These are phyloP conservation scores for Aspergillus avenaceus DNA, from an alignment of 495 filamentous ascomycete species.

Conservation along the genomic window DNA sequence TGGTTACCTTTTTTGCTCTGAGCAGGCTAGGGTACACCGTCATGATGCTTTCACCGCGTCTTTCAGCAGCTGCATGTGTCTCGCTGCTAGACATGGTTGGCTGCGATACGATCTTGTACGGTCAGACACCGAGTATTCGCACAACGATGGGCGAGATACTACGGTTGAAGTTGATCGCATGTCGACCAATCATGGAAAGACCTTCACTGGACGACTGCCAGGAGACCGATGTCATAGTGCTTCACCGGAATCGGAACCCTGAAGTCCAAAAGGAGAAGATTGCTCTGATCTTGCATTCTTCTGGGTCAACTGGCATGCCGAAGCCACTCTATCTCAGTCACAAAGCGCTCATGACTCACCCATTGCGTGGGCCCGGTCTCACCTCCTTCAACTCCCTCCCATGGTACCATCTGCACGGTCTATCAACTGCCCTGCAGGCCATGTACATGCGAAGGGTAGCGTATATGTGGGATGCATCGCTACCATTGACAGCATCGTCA, in stretches of 20 bases:
- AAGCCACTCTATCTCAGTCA: slow-evolving; percentile 47
- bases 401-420: slow-evolving; percentile 51
- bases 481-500: slow-evolving; percentile 50
- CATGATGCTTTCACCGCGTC: slow-evolving; percentile 56
- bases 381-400: slow-evolving; percentile 54
- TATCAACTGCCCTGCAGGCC: slow-evolving; percentile 43
- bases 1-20: slow-evolving; percentile 54
- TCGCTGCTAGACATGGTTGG: slow-evolving; percentile 45
- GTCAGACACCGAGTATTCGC: slow-evolving; percentile 33
- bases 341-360: slow-evolving; percentile 36
- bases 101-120: slow-evolving; percentile 43
- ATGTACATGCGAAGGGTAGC: slow-evolving; percentile 50
- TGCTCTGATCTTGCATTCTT: slow-evolving; percentile 52
- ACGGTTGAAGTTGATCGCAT: slow-evolving; percentile 28
- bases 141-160: slow-evolving; percentile 41
- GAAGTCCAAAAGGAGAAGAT: slow-evolving; percentile 28
- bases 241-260: slow-evolving; percentile 28
- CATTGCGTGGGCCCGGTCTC: slow-evolving; percentile 26
- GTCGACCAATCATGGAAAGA: slow-evolving; percentile 23
- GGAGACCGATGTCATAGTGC: slow-evolving; percentile 25
- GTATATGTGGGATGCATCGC: slow-evolving; percentile 46
- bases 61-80: slow-evolving; percentile 47
- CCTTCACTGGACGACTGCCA: slow-evolving; percentile 9
- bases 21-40: slow-evolving; percentile 54
- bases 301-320: slow-evolving; percentile 55